These are phyloP conservation scores for Pseudogymnoascus sp. DNA, from an alignment of 2,329 filamentous ascomycete genomes.

Conservation along the genomic window DNA sequence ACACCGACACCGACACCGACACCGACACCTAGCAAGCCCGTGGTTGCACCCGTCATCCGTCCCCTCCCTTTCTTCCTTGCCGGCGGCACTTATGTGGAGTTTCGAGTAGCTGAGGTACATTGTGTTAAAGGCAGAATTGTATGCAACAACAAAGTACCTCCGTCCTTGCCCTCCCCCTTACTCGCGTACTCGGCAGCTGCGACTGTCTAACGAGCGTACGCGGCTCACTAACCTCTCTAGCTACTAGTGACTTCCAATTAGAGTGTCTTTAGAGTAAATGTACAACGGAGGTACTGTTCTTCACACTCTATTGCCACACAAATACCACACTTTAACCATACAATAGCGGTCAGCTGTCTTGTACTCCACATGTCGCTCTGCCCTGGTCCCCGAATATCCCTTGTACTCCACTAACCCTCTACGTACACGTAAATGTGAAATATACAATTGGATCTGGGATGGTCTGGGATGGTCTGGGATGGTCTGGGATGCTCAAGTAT, in stretches of 20 bases:
- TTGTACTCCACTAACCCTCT: background rate
- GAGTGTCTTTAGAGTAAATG: background rate
- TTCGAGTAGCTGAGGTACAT: too few species aligned
- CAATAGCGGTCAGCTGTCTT: background rate
- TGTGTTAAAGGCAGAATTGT: too few species aligned
- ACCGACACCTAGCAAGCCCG: background rate
- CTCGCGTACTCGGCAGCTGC: background rate
- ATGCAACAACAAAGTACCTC: too few species aligned
- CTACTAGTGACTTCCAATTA: background rate
- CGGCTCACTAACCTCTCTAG: background rate
- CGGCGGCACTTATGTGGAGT: too few species aligned
- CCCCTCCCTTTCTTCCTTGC: too few species aligned
- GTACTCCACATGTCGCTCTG: background rate
- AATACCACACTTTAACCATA: background rate
- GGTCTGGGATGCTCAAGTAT: background rate
- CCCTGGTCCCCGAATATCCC: background rate
- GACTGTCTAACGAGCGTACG: background rate
- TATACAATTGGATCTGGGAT: background rate
- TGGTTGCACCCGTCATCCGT: background rate
- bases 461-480: background rate
- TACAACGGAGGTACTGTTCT: background rate
- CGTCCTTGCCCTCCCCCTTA: background rate
- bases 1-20: too few species aligned
- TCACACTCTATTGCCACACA: background rate
- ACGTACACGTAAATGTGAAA: background rate